Evolutionary conservation across 2,329 filamentous ascomycete genomes (phyloP).

Genomic region (Mycosphaerella arachidis): DNA sequence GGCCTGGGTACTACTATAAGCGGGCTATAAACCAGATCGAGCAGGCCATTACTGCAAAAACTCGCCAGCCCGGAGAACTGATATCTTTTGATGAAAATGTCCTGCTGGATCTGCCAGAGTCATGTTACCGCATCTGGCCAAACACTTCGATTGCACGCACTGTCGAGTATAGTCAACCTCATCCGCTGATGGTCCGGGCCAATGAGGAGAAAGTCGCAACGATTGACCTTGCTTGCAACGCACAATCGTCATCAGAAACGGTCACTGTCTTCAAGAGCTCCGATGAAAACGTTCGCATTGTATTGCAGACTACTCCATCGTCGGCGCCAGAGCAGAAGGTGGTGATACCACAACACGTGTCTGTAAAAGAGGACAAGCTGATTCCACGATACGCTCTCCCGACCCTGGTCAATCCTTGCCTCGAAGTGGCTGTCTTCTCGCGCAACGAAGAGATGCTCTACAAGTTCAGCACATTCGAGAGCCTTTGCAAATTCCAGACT

Average conservation of each 20-base stretch:
- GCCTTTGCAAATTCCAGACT: conserved; percentile 17
- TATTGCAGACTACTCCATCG: conserved; percentile 13
- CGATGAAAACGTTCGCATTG: conserved; percentile 16
- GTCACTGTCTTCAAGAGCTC: conserved; percentile 22
- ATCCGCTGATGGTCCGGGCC: conserved; percentile 15
- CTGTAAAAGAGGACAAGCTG: conserved; percentile 16
- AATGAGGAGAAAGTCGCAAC: conserved; percentile 13
- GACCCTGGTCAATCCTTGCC: conserved; percentile 10
- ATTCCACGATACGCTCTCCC: conserved; percentile 21
- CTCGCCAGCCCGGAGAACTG: conserved; percentile 10
- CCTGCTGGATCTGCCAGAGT: conserved; percentile 12
- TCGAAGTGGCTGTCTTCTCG: conserved; percentile 21
- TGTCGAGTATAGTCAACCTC: conserved; percentile 13
- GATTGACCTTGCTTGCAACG: conserved; percentile 10
- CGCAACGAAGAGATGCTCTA: conserved; percentile 19
- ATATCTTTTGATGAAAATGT: conserved; percentile 15
- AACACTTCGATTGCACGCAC: neutral
- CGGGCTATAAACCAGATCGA: conserved; percentile 21
- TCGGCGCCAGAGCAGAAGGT: conserved; percentile 11
- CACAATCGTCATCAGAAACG: conserved; percentile 1
- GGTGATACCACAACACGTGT: conserved; percentile 11
- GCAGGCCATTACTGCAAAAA: conserved; percentile 13
- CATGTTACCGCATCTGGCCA: conserved; percentile 14
- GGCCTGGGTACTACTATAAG: conserved; percentile 22
- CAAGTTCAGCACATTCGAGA: conserved; percentile 14